A percentile compares a stretch with the other conserved stretches of the same genome.
These are phyloP conservation scores for Chamaenerion angustifolium DNA, from an alignment of 345 rosid genomes.

Conservation along the genomic window DNA sequence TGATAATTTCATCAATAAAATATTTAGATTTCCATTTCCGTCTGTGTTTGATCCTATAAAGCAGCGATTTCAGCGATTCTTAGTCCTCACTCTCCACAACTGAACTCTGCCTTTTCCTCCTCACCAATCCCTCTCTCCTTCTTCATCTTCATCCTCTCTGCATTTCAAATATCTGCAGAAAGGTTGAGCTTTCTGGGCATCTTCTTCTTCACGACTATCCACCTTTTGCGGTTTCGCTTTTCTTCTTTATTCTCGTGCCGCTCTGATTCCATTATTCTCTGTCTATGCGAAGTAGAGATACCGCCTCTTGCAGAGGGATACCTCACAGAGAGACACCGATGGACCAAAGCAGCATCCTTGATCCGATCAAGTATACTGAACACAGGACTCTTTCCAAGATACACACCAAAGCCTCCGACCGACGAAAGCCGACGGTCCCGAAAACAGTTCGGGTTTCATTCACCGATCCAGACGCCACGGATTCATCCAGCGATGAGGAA, in stretches of 20 bases:
- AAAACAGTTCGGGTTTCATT: constrained; percentile 36
- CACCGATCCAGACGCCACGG: constrained; percentile 76
- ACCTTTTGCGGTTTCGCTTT: neutral
- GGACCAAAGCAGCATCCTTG: constrained; percentile 27
- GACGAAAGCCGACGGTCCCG: neutral
- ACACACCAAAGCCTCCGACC: constrained; percentile 17
- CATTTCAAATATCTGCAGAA: neutral
- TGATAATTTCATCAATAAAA: neutral
- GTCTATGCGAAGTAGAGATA: constrained; percentile 13
- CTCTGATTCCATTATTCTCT: neutral
- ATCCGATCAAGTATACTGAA: constrained; percentile 55
- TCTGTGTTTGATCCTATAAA: constrained; percentile 48
- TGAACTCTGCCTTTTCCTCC: neutral
- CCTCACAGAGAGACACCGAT: constrained; percentile 6
- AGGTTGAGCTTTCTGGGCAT: constrained; percentile 2
- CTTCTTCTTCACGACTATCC: constrained; percentile 2
- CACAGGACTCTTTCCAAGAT: constrained; percentile 41
- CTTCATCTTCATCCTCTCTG: neutral
- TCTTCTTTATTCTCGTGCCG: constrained; percentile 3
- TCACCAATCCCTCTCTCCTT: neutral
- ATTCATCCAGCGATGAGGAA: constrained; percentile 85
- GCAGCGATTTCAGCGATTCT: constrained; percentile 27
- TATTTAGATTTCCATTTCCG: constrained; percentile 4
- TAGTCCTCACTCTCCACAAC: constrained; percentile 9
- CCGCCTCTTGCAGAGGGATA: constrained; percentile 4